A percentile compares a stretch with the other conserved stretches of the same genome.
Conservation (phyloP, 2,329 filamentous ascomycete species). For the Coleophoma eucalyptorum region DNA sequence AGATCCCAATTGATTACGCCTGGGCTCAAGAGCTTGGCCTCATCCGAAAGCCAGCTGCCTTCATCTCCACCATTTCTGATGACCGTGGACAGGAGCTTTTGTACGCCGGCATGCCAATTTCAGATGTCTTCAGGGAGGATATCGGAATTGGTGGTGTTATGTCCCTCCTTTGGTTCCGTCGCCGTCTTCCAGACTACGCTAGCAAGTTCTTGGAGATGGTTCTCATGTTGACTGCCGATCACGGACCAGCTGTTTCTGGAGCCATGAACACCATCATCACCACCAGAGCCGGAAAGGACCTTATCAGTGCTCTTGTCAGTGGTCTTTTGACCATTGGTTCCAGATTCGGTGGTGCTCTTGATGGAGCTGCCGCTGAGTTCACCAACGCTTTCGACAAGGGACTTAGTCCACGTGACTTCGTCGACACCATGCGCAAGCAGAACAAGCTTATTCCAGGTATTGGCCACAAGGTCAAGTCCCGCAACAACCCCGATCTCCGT, state of each 20-base stretch:
- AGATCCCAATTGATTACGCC: slow-evolving; percentile 99
- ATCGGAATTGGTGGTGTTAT: slow-evolving; percentile 99
- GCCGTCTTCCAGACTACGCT: slow-evolving; percentile 90
- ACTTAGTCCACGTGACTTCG: slow-evolving; percentile 96
- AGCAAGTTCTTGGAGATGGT: slow-evolving; percentile 99
- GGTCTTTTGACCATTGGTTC: slow-evolving; percentile 98
- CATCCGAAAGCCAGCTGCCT: slow-evolving; percentile 98
- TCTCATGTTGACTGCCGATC: slow-evolving; percentile 98
- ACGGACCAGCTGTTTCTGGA: slow-evolving; percentile 97
- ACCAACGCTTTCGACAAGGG: slow-evolving; percentile 97
- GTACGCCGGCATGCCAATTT: slow-evolving; percentile 99
- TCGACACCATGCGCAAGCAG: slow-evolving; percentile 98
- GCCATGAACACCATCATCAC: slow-evolving; percentile 99
- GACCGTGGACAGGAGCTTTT: slow-evolving; percentile 99
- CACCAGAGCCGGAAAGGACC: slow-evolving; percentile 96
- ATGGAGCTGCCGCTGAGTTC: slow-evolving; percentile 98
- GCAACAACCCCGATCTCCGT: slow-evolving; percentile 99
- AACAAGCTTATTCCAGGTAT: slow-evolving; percentile 99
- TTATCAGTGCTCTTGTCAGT: slow-evolving; percentile 91
- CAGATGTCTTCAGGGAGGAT: slow-evolving; percentile 98
- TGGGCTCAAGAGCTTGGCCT: slow-evolving; percentile 99
- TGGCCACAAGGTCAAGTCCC: slow-evolving; percentile 98
- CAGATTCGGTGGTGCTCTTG: slow-evolving; percentile 95
- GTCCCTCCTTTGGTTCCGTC: slow-evolving; percentile 99
- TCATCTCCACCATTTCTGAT: slow-evolving; percentile 99